Conservation (phyloP, 2,329 filamentous ascomycete genomes). For the Verruconis gallopava region DNA sequence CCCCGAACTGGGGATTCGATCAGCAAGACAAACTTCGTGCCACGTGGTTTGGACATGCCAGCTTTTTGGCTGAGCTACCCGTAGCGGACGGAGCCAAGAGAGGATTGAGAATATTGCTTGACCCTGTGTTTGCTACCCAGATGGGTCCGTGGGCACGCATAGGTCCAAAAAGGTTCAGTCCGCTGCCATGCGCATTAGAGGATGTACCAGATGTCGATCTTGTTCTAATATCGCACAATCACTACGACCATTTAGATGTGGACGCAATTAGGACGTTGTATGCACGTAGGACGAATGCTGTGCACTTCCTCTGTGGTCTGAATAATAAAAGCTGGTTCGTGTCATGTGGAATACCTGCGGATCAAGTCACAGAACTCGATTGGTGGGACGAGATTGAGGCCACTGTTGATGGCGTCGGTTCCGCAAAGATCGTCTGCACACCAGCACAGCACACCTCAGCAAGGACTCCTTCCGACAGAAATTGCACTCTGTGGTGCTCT, state of each 20-base stretch:
- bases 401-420: constrained; percentile 21
- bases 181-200: constrained; percentile 35
- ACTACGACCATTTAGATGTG: constrained; percentile 43
- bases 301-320: constrained; percentile 32
- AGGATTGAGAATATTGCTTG: constrained; percentile 36
- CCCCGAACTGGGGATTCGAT: constrained; percentile 26
- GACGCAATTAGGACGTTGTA: constrained; percentile 31
- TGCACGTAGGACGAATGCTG: constrained; percentile 20
- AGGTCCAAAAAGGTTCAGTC: constrained; percentile 40
- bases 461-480: constrained; percentile 23
- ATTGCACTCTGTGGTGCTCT: constrained; percentile 34
- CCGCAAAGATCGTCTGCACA: constrained; percentile 30
- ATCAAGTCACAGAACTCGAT: constrained; percentile 34
- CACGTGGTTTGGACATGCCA: constrained; percentile 41
- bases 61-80: constrained; percentile 34
- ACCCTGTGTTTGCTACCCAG: constrained; percentile 40
- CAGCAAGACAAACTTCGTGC: constrained; percentile 25
- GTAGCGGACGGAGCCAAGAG: constrained; percentile 18
- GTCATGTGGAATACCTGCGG: constrained; percentile 23
- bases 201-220: constrained; percentile 40
- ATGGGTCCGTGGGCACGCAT: constrained; percentile 33
- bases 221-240: constrained; percentile 40
- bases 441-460: constrained; percentile 37
- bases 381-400: constrained; percentile 36
- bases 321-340: constrained; percentile 26